phyloP scores from a whole-genome alignment of 768 basidiomycete genomes.

The Tylopilus rubrobrunneus region DNA sequence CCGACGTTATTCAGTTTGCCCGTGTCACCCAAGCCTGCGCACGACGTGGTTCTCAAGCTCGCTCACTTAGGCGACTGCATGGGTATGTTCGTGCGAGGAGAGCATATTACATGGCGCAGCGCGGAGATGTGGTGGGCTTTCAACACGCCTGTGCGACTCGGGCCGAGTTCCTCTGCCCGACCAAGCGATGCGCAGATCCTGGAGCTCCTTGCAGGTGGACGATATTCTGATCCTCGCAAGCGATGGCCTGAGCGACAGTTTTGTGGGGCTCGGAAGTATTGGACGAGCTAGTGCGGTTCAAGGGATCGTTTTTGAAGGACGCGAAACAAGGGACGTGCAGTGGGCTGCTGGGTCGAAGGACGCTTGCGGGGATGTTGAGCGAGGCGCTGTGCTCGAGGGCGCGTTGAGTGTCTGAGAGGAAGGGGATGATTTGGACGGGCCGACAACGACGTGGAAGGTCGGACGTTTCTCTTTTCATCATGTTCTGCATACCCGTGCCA shows the following conservation, averaged over 20 bases:
- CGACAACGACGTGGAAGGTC: slow-evolving; percentile 7
- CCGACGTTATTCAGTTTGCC: slow-evolving; percentile 20
- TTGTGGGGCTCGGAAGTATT: slow-evolving; percentile 85
- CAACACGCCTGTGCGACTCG: slow-evolving; percentile 62
- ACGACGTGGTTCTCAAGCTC: slow-evolving; percentile 67
- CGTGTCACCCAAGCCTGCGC: slow-evolving; percentile 31
- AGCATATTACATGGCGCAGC: slow-evolving; percentile 78
- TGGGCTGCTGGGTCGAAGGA: slow-evolving; percentile 41
- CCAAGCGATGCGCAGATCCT: slow-evolving; percentile 68
- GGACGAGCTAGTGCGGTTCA: slow-evolving; percentile 71
- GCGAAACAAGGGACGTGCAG: slow-evolving; percentile 9
- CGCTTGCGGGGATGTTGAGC: slow-evolving; percentile 66
- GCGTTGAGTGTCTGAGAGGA: slow-evolving; percentile 58
- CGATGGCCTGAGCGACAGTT: slow-evolving; percentile 81
- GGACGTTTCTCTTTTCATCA: slow-evolving; percentile 17
- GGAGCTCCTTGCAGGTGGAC: slow-evolving; percentile 60
- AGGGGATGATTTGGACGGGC: slow-evolving; percentile 13
- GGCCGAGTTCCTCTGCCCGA: slow-evolving; percentile 55
- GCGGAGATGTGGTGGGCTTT: slow-evolving; percentile 93
- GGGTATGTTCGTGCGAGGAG: slow-evolving; percentile 78
- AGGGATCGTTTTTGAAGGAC: slow-evolving; percentile 34
- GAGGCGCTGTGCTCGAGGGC: slow-evolving; percentile 83
- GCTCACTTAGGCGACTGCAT: slow-evolving; percentile 88
- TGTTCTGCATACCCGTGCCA: slow-evolving; percentile 78
- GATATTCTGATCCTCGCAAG: slow-evolving; percentile 79